Evolutionary conservation across 257 asterid genomes (phyloP), one percentile per base, ranked within the genome.

Genomic region (Plantago elongata): DNA sequence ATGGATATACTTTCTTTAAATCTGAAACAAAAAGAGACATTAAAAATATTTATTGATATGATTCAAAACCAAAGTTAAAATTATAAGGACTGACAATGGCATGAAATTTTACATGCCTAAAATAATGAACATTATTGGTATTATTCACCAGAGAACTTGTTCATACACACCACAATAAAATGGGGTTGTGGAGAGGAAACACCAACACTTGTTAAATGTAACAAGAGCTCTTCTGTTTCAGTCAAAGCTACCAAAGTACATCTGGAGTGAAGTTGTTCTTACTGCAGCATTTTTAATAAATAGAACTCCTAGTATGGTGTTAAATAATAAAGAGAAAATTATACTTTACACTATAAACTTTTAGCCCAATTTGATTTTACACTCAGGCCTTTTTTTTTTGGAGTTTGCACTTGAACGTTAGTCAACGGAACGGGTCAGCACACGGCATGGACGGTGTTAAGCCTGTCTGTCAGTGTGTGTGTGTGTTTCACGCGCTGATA

Each of bases 111-210:
- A 11, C 9, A 27, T 55, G 15, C 16, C 60, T 29, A n/a, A 12
- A 4, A 11, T 55, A 5, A 16, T 9, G 2, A 37, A 27, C 5
- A 7, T 11, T 4, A 5, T 1, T 3, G 60, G 45, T 9, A 55
- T 55, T 17, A 55, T 55, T 10, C 60, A 55, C n/a, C 60, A 55
- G 27, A 22, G 7, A 11, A 16, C 45, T 10, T 55, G 60, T 55
- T 13, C 18, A 12, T 22, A 55, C 6, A 55, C 60, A 18, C 60
- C 60, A 22, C 17, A 55, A 55, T 29, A 57, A 57, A 57, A 57
- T 38, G 12, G 46, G 7, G 46, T 57, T 13, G 11, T 57, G 13
- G 13, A 30, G 2, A 13, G 62, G 0, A 57, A 57, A 57, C 22
- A 57, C 37, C 46, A n/a, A 30, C 62, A 37, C 42, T 30, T 57